Base-by-base conservation (phyloP, 2,329 filamentous ascomycete species). In the Drechmeria coniospora region DNA sequence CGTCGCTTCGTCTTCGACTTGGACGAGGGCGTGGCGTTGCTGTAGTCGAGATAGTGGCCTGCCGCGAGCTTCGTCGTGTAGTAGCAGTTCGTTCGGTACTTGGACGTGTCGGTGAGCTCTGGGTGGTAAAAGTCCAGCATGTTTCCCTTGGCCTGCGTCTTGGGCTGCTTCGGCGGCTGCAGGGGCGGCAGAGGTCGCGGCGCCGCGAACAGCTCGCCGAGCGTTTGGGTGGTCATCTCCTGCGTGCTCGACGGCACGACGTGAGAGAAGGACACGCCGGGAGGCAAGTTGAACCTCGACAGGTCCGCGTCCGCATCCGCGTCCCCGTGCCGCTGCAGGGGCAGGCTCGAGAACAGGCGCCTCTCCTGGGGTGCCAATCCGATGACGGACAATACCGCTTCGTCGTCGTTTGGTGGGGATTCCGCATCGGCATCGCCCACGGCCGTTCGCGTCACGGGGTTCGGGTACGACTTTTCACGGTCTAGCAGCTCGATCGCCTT, bases 341-440 rank as follows among this genome's bases (percentile, higher is more conserved):
- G 80, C 27, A 93, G 59, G 50, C 86, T 92, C 4, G 87, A 92
- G 49, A 90, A 94, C 4, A 94, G 60, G 34, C 87, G 79, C 40
- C 74, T 77, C 20, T 79, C 67, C 25, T 74, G 73, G 2, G 76
- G 73, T 22, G 79, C 79, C 39, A 74, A 79, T 30, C 81, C 83
- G 39, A 74, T 76, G 1, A 92, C 59, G 1, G 81, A 87, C 32
- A 94, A 59, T 5, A 87, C 75, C 11, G 73, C 32, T 30, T 51
- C 66, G 52, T 37, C 66, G 49, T 38, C 59, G 45, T 49, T 39
- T 13, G 58, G 47, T 15, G 51, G 49, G 4, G 51, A 46, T 12
- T 53, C 49, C 16, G 52, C 36, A 26, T 53, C 51, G 22, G 55
- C 57, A 27, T 57, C 53, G 16, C 51, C 45, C 27, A 54, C 56